Base-by-base conservation (phyloP, 495 filamentous ascomycete genomes). In the Friedmanniomyces endolithicus region DNA sequence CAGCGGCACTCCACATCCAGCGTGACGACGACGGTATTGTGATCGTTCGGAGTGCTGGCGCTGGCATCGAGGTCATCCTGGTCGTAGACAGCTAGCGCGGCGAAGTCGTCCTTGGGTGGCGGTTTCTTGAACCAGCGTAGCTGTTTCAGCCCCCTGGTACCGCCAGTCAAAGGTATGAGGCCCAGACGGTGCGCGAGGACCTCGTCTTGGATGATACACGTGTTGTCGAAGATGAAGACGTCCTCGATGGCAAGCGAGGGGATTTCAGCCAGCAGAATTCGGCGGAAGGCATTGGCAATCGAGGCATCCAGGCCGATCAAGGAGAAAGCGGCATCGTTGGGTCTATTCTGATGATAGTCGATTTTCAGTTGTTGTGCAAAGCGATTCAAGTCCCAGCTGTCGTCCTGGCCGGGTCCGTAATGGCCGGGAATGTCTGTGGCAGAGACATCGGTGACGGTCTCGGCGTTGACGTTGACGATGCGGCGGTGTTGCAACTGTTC, bases 241-340 rank as follows among this genome's bases (percentile, higher is more conserved):
- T 75, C 78, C 71, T 97, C 94, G 64, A 99, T 90, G 59, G 94
- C 94, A 44, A 99, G 75, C 2, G 86, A 88, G 20, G 90, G 89
- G 35, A 99, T 85, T 70, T 99, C 94, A 52, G 92, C 84, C 71
- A 99, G 84, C 56, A 97, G 78, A 64, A 99, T 97, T 45, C 94
- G 87, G 60, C 94, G 92, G 76, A 97, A 95, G 64, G 94, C 94
- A 69, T 99, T 99, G 60, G 94, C 89, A 65, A 99, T 84, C 52
- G 86, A 78, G 60, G 94, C 90, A 64, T 99, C 90, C 59, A 90
- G 68, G 63, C 89, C 88, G 65, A 94, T 82, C 60, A 97, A 79
- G 20, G 89, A 95, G 75, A 97, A 97, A 33, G 83, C 82, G 54
- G 84, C 68, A 62, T 94, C 84, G 67, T 78, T 75, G 39, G 77